phyloP scores from a whole-genome alignment of 305 asterid genomes.

The Solanum chacoense region DNA sequence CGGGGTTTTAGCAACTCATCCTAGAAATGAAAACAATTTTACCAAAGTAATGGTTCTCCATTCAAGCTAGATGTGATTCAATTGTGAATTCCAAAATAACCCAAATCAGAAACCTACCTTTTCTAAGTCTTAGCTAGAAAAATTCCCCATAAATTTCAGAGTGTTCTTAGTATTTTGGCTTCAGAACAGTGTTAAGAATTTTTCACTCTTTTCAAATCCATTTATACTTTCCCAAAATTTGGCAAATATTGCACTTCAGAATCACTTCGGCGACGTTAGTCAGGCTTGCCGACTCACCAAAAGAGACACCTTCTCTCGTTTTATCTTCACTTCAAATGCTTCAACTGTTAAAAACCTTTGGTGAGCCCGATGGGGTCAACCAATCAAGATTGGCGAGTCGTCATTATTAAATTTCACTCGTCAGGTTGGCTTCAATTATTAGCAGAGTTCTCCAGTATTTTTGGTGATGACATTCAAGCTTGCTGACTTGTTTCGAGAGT shows the following conservation, averaged over 20 bases:
- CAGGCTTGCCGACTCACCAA: not conserved
- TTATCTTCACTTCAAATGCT: not conserved
- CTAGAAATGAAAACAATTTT: not conserved
- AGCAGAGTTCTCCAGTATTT: not conserved
- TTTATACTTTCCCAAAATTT: not conserved
- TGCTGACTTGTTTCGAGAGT: not conserved
- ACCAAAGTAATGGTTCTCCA: not conserved
- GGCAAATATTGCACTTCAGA: not conserved
- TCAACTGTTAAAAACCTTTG: not conserved
- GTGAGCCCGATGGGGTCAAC: not conserved
- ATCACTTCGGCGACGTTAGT: not conserved
- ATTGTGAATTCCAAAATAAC: not conserved
- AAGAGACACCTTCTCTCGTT: not conserved
- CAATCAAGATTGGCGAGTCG: not conserved
- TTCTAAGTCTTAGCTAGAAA: not conserved
- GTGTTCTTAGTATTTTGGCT: not conserved
- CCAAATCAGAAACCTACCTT: not conserved
- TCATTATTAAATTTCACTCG: not conserved
- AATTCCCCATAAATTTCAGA: not conserved
- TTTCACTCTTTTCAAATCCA: not conserved
- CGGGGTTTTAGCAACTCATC: not conserved
- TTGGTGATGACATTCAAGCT: not conserved
- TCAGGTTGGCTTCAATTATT: not conserved
- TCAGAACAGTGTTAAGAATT: not conserved
- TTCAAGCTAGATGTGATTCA: not conserved